Conservation (phyloP, 2,329 filamentous ascomycete genomes). For the Cyphellophora attinorum region DNA sequence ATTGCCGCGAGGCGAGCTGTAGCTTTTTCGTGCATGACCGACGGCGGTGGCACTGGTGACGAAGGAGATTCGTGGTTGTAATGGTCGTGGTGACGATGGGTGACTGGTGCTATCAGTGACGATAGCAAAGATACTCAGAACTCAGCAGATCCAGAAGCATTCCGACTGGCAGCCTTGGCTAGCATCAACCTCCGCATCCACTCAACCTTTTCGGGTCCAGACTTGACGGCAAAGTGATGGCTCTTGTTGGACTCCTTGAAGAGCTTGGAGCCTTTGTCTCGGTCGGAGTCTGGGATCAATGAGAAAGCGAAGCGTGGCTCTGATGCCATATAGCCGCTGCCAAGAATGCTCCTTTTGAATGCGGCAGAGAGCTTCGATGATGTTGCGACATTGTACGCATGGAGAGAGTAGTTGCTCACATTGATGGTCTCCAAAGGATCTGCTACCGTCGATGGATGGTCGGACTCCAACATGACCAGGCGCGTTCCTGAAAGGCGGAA, state of each 20-base stretch:
- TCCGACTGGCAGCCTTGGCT: constrained; percentile 28
- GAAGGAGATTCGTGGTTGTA: no score
- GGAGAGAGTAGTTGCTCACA: constrained; percentile 30
- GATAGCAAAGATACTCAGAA: no score
- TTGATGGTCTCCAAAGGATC: constrained; percentile 28
- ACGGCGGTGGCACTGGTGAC: no score
- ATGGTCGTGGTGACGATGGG: no score
- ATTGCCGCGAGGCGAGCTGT: no score
- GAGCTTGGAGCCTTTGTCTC: constrained; percentile 26
- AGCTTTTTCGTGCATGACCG: no score
- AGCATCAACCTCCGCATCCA: constrained; percentile 53
- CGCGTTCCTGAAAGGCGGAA: constrained; percentile 72
- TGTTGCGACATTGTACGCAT: constrained; percentile 47
- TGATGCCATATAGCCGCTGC: constrained; percentile 25
- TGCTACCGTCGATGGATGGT: constrained; percentile 18
- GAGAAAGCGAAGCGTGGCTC: constrained; percentile 32
- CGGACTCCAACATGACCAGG: constrained; percentile 33
- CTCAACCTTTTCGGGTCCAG: constrained; percentile 82
- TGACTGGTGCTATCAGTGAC: no score
- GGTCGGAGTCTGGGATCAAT: constrained; percentile 31
- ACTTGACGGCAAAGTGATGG: constrained; percentile 87
- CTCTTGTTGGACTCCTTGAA: constrained; percentile 58
- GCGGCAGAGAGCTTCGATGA: constrained; percentile 76
- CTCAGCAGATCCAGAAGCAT: neutral
- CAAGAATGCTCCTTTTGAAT: constrained; percentile 53